Evolutionary conservation across 257 asterid species (phyloP), one percentile per base, ranked within the genome.

Genomic region (Nicotiana otophora): DNA sequence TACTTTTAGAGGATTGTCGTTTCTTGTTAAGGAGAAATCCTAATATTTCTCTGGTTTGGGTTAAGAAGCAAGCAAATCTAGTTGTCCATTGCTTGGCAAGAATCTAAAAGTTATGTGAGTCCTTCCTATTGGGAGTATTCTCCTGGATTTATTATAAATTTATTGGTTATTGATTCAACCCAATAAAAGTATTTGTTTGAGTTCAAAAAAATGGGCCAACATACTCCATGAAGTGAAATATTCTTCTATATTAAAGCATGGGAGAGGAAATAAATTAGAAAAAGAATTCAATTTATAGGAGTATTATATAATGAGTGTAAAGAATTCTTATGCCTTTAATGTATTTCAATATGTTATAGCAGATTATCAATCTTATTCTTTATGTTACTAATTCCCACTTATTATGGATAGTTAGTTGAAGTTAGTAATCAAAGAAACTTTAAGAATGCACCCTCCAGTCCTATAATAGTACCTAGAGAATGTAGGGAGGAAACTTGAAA

Each of bases 391-490:
- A 10, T 20, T 34, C 66, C 0, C 31, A 20, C 65, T 60, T 60
- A n/a, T 7, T n/a, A 60, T 60, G 65, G 1, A 51, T 51, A 2
- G 57, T 51, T 85, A 85, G 60, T 9, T 85, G 11, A 80, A 83
- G 61, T 75, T 57, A 5, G 81, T 85, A 6, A 61, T 82, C 28
- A 85, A 85, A 72, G 87, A 85, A 69, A 85, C 81, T 9, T 17
- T 85, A 30, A 85, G 88, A 51, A 31, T 85, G 23, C 86, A 83
- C 65, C 88, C 88, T 60, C 64, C 85, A 4, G 31, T 26, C 79
- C 84, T 17, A 26, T 85, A 9, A 55, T 85, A 23, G 62, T 74
- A 16, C 87, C 86, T 26, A 60, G 86, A 36, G 84, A 72, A 80
- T 80, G 86, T 39, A 82, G 60, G 57, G 82, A 85, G 77, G 61